Evolutionary conservation across 495 filamentous ascomycete species (phyloP).

Genomic region (Cryomyces minteri): DNA sequence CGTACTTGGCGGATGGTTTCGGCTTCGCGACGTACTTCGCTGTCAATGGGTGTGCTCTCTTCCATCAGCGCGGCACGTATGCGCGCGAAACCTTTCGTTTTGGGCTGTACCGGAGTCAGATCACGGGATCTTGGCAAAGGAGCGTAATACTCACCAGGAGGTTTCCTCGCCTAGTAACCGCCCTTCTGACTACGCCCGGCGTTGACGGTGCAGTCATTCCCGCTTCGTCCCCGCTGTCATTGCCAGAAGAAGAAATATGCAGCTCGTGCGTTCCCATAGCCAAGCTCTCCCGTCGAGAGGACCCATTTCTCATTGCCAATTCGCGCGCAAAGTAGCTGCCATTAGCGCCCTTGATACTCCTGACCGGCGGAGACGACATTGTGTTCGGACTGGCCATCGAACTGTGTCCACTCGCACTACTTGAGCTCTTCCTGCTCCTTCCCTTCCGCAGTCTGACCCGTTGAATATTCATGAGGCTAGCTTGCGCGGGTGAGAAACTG

Average conservation of each 20-base stretch:
- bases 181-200: conserved; percentile 41
- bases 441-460: conserved; percentile 36
- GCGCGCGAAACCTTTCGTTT: conserved; percentile 85
- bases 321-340: conserved; percentile 16
- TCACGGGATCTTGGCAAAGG: not conserved
- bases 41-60: conserved; percentile 71
- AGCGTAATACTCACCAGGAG: conserved; percentile 44
- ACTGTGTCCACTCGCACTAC: conserved; percentile 50
- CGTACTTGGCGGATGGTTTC: conserved; percentile 89
- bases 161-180: conserved; percentile 75
- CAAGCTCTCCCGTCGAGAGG: conserved; percentile 61
- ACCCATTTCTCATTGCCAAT: conserved; percentile 25
- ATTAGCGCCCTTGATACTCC: conserved; percentile 31
- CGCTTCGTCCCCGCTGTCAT: conserved; percentile 57
- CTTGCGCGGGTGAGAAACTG: conserved; percentile 39
- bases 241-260: conserved; percentile 55
- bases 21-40: conserved; percentile 77
- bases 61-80: conserved; percentile 79
- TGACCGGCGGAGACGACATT: conserved; percentile 43
- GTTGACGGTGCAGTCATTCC: conserved; percentile 24
- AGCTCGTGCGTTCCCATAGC: conserved; percentile 74
- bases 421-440: conserved; percentile 45
- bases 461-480: conserved; percentile 60
- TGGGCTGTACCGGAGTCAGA: conserved; percentile 37
- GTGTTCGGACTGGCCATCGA: conserved; percentile 48